Percentiles rank a stretch among this genome's conserved stretches.
These are phyloP conservation scores for Akebia trifoliata DNA, from an alignment of 164 flowering plant species.

Conservation along the genomic window DNA sequence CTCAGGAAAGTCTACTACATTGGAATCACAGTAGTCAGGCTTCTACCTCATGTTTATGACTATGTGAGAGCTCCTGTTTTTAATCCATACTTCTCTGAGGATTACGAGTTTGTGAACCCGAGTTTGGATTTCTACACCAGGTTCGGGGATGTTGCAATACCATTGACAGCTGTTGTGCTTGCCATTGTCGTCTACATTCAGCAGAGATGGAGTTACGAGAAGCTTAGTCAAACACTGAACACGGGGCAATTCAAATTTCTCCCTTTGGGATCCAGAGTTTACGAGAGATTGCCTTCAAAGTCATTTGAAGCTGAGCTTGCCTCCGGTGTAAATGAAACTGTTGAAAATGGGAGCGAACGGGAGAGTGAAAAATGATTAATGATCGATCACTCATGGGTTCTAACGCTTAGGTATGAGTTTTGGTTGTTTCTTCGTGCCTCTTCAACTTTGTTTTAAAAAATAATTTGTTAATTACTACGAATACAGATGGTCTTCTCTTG, in stretches of 20 bases:
- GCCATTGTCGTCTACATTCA: slow-evolving; percentile 54
- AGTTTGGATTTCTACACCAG: slow-evolving; percentile 62
- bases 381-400: background rate
- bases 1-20: slow-evolving; percentile 61
- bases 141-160: slow-evolving; percentile 70
- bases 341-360: background rate
- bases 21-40: slow-evolving; percentile 67
- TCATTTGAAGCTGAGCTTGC: slow-evolving; percentile 71
- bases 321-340: slow-evolving; percentile 32
- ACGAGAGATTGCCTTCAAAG: slow-evolving; percentile 62
- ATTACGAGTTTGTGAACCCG: slow-evolving; percentile 71
- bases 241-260: slow-evolving; percentile 42
- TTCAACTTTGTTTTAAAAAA: too few relatives aligned
- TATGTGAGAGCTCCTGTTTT: slow-evolving; percentile 43
- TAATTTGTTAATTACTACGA: too few relatives aligned
- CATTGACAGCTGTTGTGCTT: slow-evolving; percentile 42
- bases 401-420: background rate
- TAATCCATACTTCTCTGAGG: slow-evolving; percentile 67
- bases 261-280: slow-evolving; percentile 47
- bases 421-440: slow-evolving; percentile 1
- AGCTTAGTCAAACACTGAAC: slow-evolving; percentile 36
- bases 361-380: slow-evolving; percentile 19
- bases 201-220: slow-evolving; percentile 69
- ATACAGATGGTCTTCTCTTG: too few relatives aligned
- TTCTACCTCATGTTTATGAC: slow-evolving; percentile 84